A percentile compares a stretch with the other conserved stretches of the same genome.
Conservation (phyloP, 2,329 filamentous ascomycete species). For the Aspergillus unguis region DNA sequence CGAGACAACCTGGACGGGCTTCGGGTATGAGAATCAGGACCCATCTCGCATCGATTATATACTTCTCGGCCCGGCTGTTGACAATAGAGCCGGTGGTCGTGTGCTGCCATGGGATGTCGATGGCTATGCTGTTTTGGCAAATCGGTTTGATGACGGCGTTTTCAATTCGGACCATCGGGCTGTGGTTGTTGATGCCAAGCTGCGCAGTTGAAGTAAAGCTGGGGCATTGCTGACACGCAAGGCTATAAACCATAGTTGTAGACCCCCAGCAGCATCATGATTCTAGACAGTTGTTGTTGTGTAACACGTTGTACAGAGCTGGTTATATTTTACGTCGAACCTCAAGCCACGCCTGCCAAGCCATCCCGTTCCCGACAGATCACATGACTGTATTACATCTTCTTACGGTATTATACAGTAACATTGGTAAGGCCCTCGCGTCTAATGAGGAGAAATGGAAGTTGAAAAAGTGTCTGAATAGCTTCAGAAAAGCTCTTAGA, state of each 20-base stretch:
- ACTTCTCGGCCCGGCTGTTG: slow-evolving; percentile 39
- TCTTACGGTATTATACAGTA: slow-evolving; percentile 9
- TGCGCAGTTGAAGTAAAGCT: slow-evolving; percentile 12
- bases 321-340: no score
- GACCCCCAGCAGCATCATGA: no score
- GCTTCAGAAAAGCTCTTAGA: slow-evolving; percentile 19
- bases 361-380: no score
- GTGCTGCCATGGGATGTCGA: slow-evolving; percentile 40
- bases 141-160: slow-evolving; percentile 54
- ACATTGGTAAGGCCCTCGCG: slow-evolving; percentile 11
- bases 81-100: slow-evolving; percentile 3
- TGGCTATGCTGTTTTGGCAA: slow-evolving; percentile 52
- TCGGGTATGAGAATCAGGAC: slow-evolving; percentile 41
- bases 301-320: no score
- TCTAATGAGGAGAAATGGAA: slow-evolving; percentile 11
- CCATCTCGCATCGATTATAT: slow-evolving; percentile 52
- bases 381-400: no score
- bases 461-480: slow-evolving; percentile 15
- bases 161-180: slow-evolving; percentile 56
- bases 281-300: no score
- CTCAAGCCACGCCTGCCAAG: no score
- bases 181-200: slow-evolving; percentile 51
- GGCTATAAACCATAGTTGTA: no score
- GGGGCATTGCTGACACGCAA: no score
- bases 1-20: slow-evolving; percentile 54